Evolutionary conservation across 2,329 filamentous ascomycete genomes (phyloP).

Genomic region (Claviceps pusilla): DNA sequence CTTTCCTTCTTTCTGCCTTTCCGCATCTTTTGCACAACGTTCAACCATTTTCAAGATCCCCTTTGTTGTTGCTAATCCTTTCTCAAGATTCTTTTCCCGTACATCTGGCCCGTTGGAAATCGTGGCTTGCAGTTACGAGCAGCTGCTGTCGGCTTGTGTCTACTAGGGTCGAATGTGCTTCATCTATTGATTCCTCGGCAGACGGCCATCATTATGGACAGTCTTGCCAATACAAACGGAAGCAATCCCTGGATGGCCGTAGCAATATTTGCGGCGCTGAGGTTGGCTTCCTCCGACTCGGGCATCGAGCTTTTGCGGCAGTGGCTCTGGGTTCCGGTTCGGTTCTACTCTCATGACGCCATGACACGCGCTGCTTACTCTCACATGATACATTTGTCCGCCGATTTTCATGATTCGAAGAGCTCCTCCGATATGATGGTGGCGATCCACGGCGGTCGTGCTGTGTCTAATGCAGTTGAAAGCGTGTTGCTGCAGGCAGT

Average conservation of each 20-base stretch:
- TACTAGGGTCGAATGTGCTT: constrained; percentile 55
- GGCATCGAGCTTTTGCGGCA: constrained; percentile 38
- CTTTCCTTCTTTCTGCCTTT: no score
- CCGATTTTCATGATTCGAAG: constrained; percentile 46
- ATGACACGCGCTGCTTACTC: constrained; percentile 41
- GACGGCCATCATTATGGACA: constrained; percentile 63
- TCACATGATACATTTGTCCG: constrained; percentile 45
- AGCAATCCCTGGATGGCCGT: constrained; percentile 37
- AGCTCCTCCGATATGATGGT: constrained; percentile 43
- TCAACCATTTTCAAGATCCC: no score
- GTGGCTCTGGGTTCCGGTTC: constrained; percentile 43
- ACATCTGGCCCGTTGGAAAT: constrained; percentile 61
- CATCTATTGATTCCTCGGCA: constrained; percentile 70
- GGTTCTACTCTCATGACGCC: constrained; percentile 40
- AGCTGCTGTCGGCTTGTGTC: constrained; percentile 48
- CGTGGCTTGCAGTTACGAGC: constrained; percentile 52
- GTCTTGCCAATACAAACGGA: constrained; percentile 30
- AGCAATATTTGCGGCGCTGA: constrained; percentile 33
- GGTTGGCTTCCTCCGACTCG: constrained; percentile 38
- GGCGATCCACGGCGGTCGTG: constrained; percentile 39
- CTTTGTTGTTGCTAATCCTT: background rate
- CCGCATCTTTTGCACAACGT: no score
- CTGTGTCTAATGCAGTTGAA: constrained; percentile 41
- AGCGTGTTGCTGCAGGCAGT: constrained; percentile 41
- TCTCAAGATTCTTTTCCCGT: constrained; percentile 56